Percentiles rank a stretch among this genome's conserved stretches.
Conservation (phyloP, 371 early-diverging fungal genomes). For the Mucor plumbeus region DNA sequence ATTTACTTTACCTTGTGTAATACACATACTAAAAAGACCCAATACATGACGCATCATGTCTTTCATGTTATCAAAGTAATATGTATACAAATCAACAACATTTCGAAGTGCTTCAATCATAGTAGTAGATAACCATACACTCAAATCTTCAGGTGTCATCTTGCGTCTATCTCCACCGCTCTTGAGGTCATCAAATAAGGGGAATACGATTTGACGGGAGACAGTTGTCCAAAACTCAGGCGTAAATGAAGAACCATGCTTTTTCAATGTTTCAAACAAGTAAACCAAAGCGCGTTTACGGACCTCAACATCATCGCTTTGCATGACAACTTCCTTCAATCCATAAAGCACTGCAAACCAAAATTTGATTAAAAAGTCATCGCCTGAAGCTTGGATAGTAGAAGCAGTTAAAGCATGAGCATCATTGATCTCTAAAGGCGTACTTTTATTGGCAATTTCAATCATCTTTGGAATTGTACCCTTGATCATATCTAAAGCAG, state of each 20-base stretch:
- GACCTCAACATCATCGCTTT: constrained; percentile 89
- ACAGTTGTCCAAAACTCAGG: constrained; percentile 84
- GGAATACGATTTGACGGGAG: constrained; percentile 84
- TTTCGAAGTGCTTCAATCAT: constrained; percentile 87
- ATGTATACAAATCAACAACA: constrained; percentile 84
- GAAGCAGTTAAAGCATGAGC: constrained; percentile 29
- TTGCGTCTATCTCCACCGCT: constrained; percentile 37
- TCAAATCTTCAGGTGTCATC: constrained; percentile 54
- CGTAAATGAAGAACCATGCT: constrained; percentile 72
- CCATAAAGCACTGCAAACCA: constrained; percentile 91
- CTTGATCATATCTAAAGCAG: constrained; percentile 59
- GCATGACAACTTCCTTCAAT: constrained; percentile 86
- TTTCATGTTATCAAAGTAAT: constrained; percentile 73
- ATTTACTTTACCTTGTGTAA: constrained; percentile 68
- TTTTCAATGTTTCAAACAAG: constrained; percentile 81
- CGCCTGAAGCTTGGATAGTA: constrained; percentile 38
- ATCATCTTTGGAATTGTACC: constrained; percentile 56
- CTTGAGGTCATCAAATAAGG: constrained; percentile 86
- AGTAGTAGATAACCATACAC: constrained; percentile 64
- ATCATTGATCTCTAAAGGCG: constrained; percentile 46
- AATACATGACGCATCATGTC: constrained; percentile 78
- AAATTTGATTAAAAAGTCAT: constrained; percentile 58
- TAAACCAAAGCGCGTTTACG: constrained; percentile 84
- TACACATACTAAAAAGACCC: constrained; percentile 79
- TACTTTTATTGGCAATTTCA: constrained; percentile 46